phyloP scores from a whole-genome alignment of 1,139 yeast genomes.

The Hansenula lynferdii region DNA sequence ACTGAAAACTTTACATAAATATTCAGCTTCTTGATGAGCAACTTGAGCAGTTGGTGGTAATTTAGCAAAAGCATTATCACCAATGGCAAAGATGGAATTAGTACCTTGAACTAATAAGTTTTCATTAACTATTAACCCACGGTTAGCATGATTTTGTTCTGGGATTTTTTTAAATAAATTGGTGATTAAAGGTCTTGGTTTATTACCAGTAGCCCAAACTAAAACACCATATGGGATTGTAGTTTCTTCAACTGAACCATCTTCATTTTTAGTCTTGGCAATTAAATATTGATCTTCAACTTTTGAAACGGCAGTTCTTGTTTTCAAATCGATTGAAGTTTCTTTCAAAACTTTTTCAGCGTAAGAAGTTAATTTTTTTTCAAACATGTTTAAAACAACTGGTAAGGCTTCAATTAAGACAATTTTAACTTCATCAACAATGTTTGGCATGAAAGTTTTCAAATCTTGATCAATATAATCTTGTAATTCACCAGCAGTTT shows the following conservation, averaged over 20 bases:
- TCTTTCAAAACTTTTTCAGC: conserved; percentile 80
- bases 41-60: conserved; percentile 97
- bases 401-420: conserved; percentile 89
- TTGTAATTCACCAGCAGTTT: conserved; percentile 85
- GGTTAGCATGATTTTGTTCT: conserved; percentile 80
- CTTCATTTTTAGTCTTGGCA: conserved; percentile 71
- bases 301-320: conserved; percentile 84
- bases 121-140: conserved; percentile 84
- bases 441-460: conserved; percentile 81
- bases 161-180: conserved; percentile 71
- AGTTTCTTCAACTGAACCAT: conserved; percentile 42
- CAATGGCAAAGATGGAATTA: conserved; percentile 77
- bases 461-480: conserved; percentile 92
- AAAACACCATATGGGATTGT: conserved; percentile 88
- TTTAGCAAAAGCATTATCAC: conserved; percentile 88
- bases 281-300: conserved; percentile 66
- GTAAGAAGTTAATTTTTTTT: conserved; percentile 78
- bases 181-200: conserved; percentile 74
- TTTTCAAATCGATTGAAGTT: conserved; percentile 68
- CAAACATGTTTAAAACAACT: conserved; percentile 82
- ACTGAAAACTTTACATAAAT: conserved; percentile 71
- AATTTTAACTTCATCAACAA: conserved; percentile 78
- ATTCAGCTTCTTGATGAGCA: conserved; percentile 92
- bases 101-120: conserved; percentile 83
- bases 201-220: conserved; percentile 98